Conservation (phyloP, 1,139 yeast species). For the Taphrina betulina region DNA sequence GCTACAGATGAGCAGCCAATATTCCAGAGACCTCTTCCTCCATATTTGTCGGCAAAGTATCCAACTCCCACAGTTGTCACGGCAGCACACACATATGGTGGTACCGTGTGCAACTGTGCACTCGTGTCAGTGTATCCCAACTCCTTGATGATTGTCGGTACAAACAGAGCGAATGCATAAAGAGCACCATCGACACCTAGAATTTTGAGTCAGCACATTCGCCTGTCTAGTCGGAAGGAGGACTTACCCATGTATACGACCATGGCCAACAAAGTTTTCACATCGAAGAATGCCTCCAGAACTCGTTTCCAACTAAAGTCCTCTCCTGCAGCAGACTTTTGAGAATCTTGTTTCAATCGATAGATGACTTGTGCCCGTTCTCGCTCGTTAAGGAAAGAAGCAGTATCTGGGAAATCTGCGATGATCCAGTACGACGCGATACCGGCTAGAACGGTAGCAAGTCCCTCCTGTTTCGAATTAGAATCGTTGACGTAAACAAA, state of each 20-base stretch:
- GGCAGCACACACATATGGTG: constrained; percentile 38
- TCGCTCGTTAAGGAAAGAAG: constrained; percentile 19
- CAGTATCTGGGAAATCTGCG: constrained; percentile 51
- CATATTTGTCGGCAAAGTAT: constrained; percentile 11
- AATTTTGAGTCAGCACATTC: too few species aligned
- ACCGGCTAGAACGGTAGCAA: constrained; percentile 65
- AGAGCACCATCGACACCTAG: constrained; percentile 41
- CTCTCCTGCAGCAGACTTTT: constrained; percentile 30
- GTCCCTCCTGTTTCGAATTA: too few species aligned
- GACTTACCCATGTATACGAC: constrained; percentile 40
- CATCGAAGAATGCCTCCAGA: constrained; percentile 19
- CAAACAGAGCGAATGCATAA: constrained; percentile 38
- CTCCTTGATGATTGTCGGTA: constrained; percentile 38
- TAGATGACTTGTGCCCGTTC: constrained; percentile 25
- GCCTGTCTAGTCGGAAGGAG: too few species aligned
- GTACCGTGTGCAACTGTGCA: constrained; percentile 39
- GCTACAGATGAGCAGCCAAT: constrained; percentile 19
- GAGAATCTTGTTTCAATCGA: constrained; percentile 23
- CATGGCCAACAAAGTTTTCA: constrained; percentile 24
- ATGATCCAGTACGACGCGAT: constrained; percentile 62
- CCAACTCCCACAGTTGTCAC: constrained; percentile 26
- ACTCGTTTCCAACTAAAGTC: constrained; percentile 14
- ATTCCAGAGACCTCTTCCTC: constrained; percentile 14
- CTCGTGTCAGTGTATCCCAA: constrained; percentile 38
- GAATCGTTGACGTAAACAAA: too few species aligned